Evolutionary conservation across 1,284 basidiomycete species (phyloP).

Genomic region (Rhodotorula sp.): DNA sequence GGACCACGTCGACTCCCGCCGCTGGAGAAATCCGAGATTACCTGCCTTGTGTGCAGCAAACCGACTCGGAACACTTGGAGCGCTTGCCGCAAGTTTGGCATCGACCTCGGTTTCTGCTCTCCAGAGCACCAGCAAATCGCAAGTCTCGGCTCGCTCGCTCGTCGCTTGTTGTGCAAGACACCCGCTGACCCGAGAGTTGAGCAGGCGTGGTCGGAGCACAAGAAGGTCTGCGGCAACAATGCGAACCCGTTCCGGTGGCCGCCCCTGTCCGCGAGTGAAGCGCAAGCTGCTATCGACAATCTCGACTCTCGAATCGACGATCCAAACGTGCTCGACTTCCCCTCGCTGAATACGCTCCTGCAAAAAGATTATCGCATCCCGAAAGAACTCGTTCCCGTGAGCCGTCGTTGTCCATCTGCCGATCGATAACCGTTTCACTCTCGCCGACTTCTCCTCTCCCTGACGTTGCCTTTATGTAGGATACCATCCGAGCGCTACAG

Average conservation of each 20-base stretch:
- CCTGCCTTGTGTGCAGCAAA: not conserved
- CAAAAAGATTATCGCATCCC: not conserved
- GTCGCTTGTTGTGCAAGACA: accelerated
- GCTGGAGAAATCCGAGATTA: too few relatives aligned
- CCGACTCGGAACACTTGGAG: not conserved
- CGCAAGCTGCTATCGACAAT: not conserved
- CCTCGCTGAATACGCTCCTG: not conserved
- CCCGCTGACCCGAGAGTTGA: not conserved
- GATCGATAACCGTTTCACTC: too few relatives aligned
- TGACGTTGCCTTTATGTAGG: too few relatives aligned
- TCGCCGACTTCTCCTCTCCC: not conserved
- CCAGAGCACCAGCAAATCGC: not conserved
- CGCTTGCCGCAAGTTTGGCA: not conserved
- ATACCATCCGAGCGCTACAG: not conserved
- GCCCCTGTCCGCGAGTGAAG: not conserved
- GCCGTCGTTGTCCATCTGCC: not conserved
- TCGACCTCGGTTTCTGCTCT: not conserved
- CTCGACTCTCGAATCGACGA: not conserved
- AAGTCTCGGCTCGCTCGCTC: not conserved
- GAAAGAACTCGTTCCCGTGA: not conserved
- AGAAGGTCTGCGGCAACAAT: not conserved
- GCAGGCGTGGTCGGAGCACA: not conserved
- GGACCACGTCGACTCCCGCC: too few relatives aligned
- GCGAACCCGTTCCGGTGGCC: slow-evolving; percentile 17
- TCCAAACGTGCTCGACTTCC: not conserved